phyloP scores from a whole-genome alignment of 805 yeast species.

The Saccharomycopsis olivae region DNA sequence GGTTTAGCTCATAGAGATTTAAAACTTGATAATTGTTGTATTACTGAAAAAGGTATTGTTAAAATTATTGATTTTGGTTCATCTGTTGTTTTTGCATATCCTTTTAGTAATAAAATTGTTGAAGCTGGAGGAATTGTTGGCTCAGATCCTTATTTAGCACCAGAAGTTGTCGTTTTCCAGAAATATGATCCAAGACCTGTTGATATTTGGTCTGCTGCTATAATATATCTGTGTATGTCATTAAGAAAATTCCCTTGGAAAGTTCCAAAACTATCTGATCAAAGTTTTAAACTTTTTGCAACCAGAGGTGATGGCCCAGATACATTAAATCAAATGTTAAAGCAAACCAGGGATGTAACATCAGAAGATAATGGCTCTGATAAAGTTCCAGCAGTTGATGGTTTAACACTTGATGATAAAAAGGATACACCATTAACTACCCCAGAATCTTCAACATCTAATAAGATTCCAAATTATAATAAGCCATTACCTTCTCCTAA shows the following conservation, averaged over 20 bases:
- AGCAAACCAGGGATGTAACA: slow-evolving; percentile 31
- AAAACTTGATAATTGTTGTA: slow-evolving; percentile 87
- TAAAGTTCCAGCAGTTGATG: neutral
- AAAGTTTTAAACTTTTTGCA: slow-evolving; percentile 74
- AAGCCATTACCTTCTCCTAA: slow-evolving; percentile 17
- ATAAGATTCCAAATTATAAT: slow-evolving; percentile 1
- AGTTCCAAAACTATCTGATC: slow-evolving; percentile 73
- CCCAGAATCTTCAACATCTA: slow-evolving; percentile 7
- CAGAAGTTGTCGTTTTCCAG: slow-evolving; percentile 76
- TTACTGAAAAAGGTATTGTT: slow-evolving; percentile 71
- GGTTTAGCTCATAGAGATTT: slow-evolving; percentile 90
- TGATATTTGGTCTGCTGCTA: slow-evolving; percentile 89
- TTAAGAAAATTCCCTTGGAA: slow-evolving; percentile 92
- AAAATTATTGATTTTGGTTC: slow-evolving; percentile 90
- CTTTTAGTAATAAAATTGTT: slow-evolving; percentile 60
- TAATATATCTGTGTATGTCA: slow-evolving; percentile 86
- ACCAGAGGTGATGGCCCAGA: slow-evolving; percentile 56
- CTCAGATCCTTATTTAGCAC: slow-evolving; percentile 83
- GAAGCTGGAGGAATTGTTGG: slow-evolving; percentile 83
- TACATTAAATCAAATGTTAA: slow-evolving; percentile 52
- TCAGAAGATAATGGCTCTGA: neutral
- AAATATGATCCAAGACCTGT: slow-evolving; percentile 89
- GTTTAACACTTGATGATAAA: neutral
- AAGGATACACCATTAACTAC: slow-evolving; percentile 19
- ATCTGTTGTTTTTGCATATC: slow-evolving; percentile 84